A percentile compares a stretch with the other conserved stretches of the same genome.
These are phyloP conservation scores for Plasmodium billcollinsi DNA, from an alignment of 169 alveolate genomes.

Conservation along the genomic window DNA sequence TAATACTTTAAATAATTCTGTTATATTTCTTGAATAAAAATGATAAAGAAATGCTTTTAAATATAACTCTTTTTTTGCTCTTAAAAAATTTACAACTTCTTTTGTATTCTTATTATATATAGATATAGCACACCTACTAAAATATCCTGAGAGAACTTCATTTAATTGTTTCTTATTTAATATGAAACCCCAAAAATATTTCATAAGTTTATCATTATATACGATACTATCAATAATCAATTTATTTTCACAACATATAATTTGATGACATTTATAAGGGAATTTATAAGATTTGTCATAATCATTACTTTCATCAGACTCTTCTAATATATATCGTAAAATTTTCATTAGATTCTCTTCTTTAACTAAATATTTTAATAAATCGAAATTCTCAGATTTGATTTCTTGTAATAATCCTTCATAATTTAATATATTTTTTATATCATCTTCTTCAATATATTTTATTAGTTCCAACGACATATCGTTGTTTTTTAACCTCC, in stretches of 20 bases:
- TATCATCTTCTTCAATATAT: conserved; percentile 23
- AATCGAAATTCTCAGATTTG: conserved; percentile 35
- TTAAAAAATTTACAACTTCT: conserved; percentile 61
- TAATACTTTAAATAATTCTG: conserved; percentile 50
- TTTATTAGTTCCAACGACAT: conserved; percentile 22
- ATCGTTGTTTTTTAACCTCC: conserved; percentile 30
- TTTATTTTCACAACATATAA: conserved; percentile 56
- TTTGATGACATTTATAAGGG: conserved; percentile 69
- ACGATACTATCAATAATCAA: conserved; percentile 46
- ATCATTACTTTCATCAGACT: conserved; percentile 23
- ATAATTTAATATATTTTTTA: conserved; percentile 34
- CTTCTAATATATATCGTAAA: conserved; percentile 42
- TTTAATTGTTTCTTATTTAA: conserved; percentile 56
- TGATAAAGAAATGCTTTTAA: conserved; percentile 65
- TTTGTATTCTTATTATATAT: conserved; percentile 62
- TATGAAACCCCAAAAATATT: conserved; percentile 45
- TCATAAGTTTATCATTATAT: conserved; percentile 49
- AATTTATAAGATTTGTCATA: conserved; percentile 47
- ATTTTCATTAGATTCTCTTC: conserved; percentile 52
- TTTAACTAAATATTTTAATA: conserved; percentile 23
- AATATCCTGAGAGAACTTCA: conserved; percentile 59
- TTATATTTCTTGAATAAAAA: conserved; percentile 69
- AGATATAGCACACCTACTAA: conserved; percentile 69
- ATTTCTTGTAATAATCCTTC: conserved; percentile 64
- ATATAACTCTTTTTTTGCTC: conserved; percentile 38